Evolutionary conservation across 2,329 filamentous ascomycete species (phyloP).

Genomic region (Neofusicoccum sp.): DNA sequence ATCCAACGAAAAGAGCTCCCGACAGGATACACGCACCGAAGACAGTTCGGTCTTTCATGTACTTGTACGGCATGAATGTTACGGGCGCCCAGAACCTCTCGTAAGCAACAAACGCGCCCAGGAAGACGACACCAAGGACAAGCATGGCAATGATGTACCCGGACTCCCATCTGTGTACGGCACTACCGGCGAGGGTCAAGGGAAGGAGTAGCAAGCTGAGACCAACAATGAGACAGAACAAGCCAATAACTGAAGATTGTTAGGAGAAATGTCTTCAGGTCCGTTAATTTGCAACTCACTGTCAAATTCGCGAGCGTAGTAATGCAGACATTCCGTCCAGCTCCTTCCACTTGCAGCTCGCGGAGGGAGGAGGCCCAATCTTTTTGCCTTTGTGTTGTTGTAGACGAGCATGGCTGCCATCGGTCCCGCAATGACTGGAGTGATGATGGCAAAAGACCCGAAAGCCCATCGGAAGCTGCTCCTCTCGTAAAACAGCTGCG

Average conservation of each 20-base stretch:
- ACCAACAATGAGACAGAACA: slow-evolving; percentile 57
- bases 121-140: slow-evolving; percentile 33
- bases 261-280: slow-evolving; percentile 16
- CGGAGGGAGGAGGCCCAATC: slow-evolving; percentile 45
- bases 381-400: slow-evolving; percentile 58
- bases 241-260: slow-evolving; percentile 41
- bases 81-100: slow-evolving; percentile 37
- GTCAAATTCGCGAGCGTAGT: slow-evolving; percentile 62
- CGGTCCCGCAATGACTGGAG: slow-evolving; percentile 60
- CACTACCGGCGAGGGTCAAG: slow-evolving; percentile 51
- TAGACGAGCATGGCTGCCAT: slow-evolving; percentile 59
- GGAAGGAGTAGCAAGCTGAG: slow-evolving; percentile 64
- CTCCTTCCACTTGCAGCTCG: slow-evolving; percentile 44
- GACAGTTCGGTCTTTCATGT: slow-evolving; percentile 51
- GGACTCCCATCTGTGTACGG: slow-evolving; percentile 37
- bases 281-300: background rate
- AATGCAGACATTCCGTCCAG: slow-evolving; percentile 41
- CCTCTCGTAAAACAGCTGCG: slow-evolving; percentile 46
- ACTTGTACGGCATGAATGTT: slow-evolving; percentile 44
- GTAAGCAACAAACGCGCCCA: slow-evolving; percentile 40
- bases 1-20: slow-evolving; percentile 21
- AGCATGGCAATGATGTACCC: slow-evolving; percentile 41
- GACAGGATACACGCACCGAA: slow-evolving; percentile 55
- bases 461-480: slow-evolving; percentile 66
- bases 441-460: slow-evolving; percentile 64